phyloP scores from a whole-genome alignment of 2,329 filamentous ascomycete species.

The Waltergamsia citrina region DNA sequence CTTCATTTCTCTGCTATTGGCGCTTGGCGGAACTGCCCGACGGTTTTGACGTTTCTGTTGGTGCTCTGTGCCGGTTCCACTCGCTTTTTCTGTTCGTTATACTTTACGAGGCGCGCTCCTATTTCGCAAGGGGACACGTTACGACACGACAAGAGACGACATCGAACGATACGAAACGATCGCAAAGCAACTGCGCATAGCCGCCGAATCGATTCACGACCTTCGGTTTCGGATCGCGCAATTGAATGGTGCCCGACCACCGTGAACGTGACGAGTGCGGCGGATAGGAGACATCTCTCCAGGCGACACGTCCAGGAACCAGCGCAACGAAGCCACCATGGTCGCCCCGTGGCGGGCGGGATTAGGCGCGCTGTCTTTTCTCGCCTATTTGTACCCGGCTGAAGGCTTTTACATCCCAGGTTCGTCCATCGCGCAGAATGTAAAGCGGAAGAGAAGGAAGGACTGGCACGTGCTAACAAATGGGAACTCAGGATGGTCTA shows the following conservation, averaged over 20 bases:
- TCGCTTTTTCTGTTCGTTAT: conserved; percentile 39
- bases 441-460: neutral
- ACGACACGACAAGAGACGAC: neutral
- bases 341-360: conserved; percentile 23
- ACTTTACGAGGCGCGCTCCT: neutral
- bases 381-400: conserved; percentile 24
- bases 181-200: neutral
- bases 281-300: neutral
- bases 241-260: neutral
- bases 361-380: conserved; percentile 28
- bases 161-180: neutral
- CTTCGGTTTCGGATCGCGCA: neutral
- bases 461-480: conserved; percentile 5
- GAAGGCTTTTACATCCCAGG: conserved; percentile 81
- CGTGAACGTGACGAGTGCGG: neutral
- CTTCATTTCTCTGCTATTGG: no score
- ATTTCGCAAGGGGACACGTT: neutral
- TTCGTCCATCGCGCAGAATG: conserved; percentile 27
- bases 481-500: conserved; percentile 58
- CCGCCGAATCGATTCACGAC: conserved; percentile 1
- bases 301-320: neutral
- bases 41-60: no score
- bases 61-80: conserved; percentile 45
- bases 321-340: conserved; percentile 7
- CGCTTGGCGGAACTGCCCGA: no score